Evolutionary conservation across 2,329 filamentous ascomycete genomes (phyloP).

Genomic region (Aureobasidium melanogenum): DNA sequence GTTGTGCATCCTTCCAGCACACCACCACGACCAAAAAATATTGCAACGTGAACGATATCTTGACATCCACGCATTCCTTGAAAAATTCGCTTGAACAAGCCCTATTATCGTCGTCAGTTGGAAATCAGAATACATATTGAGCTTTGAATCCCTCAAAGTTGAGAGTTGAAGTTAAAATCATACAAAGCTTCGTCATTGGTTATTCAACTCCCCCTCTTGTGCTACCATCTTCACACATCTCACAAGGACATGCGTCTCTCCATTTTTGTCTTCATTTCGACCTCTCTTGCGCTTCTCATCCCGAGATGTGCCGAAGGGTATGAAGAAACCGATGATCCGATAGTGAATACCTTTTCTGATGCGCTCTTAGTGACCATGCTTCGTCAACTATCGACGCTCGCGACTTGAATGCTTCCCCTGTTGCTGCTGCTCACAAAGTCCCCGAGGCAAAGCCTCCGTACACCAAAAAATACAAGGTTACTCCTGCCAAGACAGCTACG

Average conservation of each 20-base stretch:
- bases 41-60: background rate
- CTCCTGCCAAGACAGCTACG: background rate
- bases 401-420: background rate
- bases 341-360: background rate
- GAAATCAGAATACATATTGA: slow-evolving; percentile 3
- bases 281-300: slow-evolving; percentile 3
- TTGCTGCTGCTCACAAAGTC: background rate
- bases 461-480: background rate
- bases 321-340: background rate
- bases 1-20: background rate
- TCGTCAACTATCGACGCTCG: background rate
- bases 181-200: background rate
- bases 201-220: background rate
- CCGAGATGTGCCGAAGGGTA: slow-evolving; percentile 1
- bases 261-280: background rate
- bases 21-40: background rate
- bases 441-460: background rate
- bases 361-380: background rate
- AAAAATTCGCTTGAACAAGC: background rate
- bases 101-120: background rate
- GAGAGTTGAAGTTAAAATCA: background rate
- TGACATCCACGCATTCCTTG: background rate
- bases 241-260: background rate
- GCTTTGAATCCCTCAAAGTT: background rate
- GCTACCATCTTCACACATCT: background rate